Evolutionary conservation across 441 rosid genomes (phyloP).

Genomic region (Gossypium davidsonii): DNA sequence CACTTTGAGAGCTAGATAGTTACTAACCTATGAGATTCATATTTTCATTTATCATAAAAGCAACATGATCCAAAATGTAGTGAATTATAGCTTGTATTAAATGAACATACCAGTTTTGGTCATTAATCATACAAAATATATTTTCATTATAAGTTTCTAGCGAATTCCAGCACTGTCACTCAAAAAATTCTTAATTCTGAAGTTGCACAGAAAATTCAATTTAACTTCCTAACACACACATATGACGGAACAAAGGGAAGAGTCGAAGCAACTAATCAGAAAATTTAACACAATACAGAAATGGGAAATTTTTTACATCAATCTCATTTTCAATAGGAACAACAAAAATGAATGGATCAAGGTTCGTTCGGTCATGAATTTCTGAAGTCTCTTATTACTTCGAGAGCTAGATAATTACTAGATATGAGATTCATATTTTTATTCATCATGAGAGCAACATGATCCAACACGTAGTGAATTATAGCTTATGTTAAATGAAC

Average conservation of each 20-base stretch:
- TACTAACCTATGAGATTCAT: not conserved
- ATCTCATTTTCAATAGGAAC: not conserved
- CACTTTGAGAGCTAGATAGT: not conserved
- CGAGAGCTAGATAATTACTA: not conserved
- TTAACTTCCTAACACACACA: not conserved
- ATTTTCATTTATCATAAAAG: not conserved
- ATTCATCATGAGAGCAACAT: not conserved
- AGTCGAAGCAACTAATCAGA: not conserved
- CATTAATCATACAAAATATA: not conserved
- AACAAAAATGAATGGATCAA: slow-evolving; percentile 1
- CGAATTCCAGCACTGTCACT: not conserved
- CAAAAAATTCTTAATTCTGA: not conserved
- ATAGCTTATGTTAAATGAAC: not conserved
- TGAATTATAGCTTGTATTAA: not conserved
- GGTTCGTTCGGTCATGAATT: not conserved
- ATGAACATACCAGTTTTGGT: not conserved
- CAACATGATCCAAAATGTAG: not conserved
- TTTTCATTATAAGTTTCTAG: not conserved
- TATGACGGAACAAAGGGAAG: not conserved
- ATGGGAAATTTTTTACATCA: slow-evolving; percentile 1
- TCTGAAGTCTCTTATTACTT: not conserved
- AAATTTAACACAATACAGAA: not conserved
- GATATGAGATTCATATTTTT: not conserved
- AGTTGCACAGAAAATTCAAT: too few species aligned
- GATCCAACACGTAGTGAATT: not conserved